A percentile compares a stretch with the other conserved stretches of the same genome.
phyloP scores from a whole-genome alignment of 306 rosid species.

The Quillaja saponaria region DNA sequence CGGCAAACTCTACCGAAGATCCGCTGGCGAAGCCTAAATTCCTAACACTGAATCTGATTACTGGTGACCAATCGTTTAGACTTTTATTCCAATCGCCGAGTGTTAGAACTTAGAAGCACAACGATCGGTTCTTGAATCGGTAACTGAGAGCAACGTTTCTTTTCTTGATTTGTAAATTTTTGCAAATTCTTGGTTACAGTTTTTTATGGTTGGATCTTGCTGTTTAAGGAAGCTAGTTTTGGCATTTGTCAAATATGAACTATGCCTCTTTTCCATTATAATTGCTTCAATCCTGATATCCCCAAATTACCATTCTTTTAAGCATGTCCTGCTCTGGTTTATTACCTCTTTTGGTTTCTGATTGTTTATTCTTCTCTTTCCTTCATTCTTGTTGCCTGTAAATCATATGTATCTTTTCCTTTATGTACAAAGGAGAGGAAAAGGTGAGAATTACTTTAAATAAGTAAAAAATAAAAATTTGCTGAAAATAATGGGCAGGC shows the following conservation, averaged over 20 bases:
- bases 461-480: no score
- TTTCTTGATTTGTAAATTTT: not conserved
- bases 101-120: not conserved
- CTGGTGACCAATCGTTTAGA: slow-evolving; percentile 18
- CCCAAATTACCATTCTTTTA: not conserved
- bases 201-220: slow-evolving; percentile 24
- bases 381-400: no score
- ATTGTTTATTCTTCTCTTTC: not conserved
- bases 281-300: not conserved
- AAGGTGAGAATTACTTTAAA: no score
- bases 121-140: slow-evolving; percentile 29
- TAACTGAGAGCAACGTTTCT: slow-evolving; percentile 21
- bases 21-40: slow-evolving; percentile 45
- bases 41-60: not conserved
- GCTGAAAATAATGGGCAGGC: no score
- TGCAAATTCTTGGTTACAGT: slow-evolving; percentile 2
- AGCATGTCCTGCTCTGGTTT: not conserved
- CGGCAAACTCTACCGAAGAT: slow-evolving; percentile 58
- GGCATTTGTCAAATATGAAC: slow-evolving; percentile 17
- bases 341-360: no score
- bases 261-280: not conserved
- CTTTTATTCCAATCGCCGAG: slow-evolving; percentile 10
- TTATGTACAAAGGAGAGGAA: no score
- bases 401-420: no score
- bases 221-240: slow-evolving; percentile 26